phyloP scores from a whole-genome alignment of 2,329 filamentous ascomycete species.

The Fusarium multiceps region DNA sequence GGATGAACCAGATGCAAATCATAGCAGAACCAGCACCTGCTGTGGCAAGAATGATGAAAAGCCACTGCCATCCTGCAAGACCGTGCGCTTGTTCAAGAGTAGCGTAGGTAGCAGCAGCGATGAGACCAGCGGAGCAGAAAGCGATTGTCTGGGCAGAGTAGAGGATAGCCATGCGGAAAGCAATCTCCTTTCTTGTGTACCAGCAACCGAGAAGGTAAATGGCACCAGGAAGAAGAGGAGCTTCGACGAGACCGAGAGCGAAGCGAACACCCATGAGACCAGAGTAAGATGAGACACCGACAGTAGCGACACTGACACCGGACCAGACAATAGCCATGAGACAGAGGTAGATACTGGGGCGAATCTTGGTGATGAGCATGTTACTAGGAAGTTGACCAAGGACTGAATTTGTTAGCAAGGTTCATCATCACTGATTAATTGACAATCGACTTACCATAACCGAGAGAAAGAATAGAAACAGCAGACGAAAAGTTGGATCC shows the following conservation, averaged over 20 bases:
- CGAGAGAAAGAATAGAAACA: constrained; percentile 21
- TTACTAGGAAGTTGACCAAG: constrained; percentile 18
- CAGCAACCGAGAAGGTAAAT: constrained; percentile 19
- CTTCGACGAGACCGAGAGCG: constrained; percentile 15
- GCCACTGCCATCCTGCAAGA: constrained; percentile 21
- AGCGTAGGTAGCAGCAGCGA: constrained; percentile 6
- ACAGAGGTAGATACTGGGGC: constrained; percentile 11
- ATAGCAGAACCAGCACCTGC: constrained; percentile 18
- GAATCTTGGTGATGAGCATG: constrained; percentile 20
- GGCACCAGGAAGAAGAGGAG: constrained; percentile 11
- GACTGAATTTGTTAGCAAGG: background rate
- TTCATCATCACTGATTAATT: rapidly evolving
- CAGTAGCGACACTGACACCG: constrained; percentile 9
- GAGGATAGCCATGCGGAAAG: constrained; percentile 12
- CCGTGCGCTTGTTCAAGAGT: background rate
- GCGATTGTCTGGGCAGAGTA: constrained; percentile 14
- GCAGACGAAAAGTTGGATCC: constrained; percentile 19
- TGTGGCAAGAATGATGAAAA: constrained; percentile 11
- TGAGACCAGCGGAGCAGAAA: constrained; percentile 14
- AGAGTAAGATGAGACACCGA: constrained; percentile 11
- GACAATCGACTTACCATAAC: background rate
- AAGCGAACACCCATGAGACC: constrained; percentile 20
- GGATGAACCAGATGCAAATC: constrained; percentile 21
- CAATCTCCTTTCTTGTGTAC: constrained; percentile 15
- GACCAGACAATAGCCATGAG: constrained; percentile 23